Evolutionary conservation across 257 asterid species (phyloP).

Genomic region (Striga asiatica): DNA sequence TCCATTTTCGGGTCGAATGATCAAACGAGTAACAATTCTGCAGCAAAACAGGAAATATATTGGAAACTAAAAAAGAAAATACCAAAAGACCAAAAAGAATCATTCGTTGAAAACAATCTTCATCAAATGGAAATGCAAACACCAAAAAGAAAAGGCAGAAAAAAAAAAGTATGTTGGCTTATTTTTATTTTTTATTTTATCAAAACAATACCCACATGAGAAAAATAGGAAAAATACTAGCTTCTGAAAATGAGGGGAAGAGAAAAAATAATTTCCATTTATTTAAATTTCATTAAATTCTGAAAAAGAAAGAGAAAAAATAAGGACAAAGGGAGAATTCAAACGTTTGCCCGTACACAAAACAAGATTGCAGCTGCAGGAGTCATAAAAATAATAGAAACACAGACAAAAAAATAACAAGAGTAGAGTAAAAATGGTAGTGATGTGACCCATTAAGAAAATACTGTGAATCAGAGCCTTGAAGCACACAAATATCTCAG

Average conservation of each 20-base stretch:
- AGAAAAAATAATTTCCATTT: constrained; percentile 9
- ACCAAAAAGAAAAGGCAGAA: no score
- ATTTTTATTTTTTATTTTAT: no score
- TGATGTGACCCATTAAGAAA: constrained; percentile 8
- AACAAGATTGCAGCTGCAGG: constrained; percentile 23
- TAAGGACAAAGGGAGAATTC: constrained; percentile 43
- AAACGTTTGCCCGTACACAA: constrained; percentile 26
- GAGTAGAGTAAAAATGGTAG: constrained; percentile 4
- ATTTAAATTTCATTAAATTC: constrained; percentile 5
- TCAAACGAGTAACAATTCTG: background rate
- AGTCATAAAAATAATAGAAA: constrained; percentile 17
- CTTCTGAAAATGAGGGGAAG: no score
- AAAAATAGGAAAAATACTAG: no score
- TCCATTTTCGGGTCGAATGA: constrained; percentile 44
- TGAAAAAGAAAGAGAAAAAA: constrained; percentile 12
- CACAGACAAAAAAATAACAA: background rate
- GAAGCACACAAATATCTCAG: constrained; percentile 16
- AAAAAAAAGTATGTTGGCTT: no score
- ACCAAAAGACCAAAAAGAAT: constrained; percentile 12
- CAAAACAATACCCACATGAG: no score
- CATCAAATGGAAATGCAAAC: background rate
- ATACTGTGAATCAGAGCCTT: constrained; percentile 3
- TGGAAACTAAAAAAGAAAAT: background rate
- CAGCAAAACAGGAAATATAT: no score
- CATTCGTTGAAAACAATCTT: background rate